phyloP scores from a whole-genome alignment of 352 stramenopile species.

The Pythium guiyangense region DNA sequence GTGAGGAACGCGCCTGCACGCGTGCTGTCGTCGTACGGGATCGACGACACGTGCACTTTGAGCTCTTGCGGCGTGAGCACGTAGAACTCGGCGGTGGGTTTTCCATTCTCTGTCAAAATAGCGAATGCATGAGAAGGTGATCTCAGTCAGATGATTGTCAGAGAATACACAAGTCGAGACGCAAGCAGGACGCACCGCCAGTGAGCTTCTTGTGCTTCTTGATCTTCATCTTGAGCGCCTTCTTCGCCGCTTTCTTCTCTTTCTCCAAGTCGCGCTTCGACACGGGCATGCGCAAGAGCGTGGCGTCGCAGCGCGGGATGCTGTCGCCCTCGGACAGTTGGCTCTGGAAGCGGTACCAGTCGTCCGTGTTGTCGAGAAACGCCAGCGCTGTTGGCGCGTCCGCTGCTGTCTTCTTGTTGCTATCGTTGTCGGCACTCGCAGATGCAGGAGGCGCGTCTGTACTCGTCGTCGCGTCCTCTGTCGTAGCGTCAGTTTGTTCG shows the following conservation, averaged over 20 bases:
- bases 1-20: conserved; percentile 35
- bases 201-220: conserved; percentile 84
- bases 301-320: conserved; percentile 71
- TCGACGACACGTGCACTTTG: conserved; percentile 36
- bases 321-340: conserved; percentile 68
- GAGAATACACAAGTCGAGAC: not conserved
- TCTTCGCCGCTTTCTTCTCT: conserved; percentile 71
- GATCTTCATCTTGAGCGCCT: conserved; percentile 84
- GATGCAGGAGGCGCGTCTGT: not conserved
- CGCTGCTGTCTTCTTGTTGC: not conserved
- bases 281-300: conserved; percentile 61
- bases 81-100: conserved; percentile 72
- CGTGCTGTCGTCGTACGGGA: conserved; percentile 44
- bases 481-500: not conserved
- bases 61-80: conserved; percentile 61
- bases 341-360: conserved; percentile 38
- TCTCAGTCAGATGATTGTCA: not conserved
- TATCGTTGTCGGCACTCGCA: not conserved
- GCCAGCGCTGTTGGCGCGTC: conserved; percentile 6
- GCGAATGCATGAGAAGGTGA: not conserved
- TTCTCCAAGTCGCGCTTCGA: conserved; percentile 75
- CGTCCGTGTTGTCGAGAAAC: conserved; percentile 33
- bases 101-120: conserved; percentile 24
- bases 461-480: not conserved
- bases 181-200: conserved; percentile 20